Base-by-base conservation (phyloP, 371 early-diverging fungal genomes). In the Rhizopus microsporus region DNA sequence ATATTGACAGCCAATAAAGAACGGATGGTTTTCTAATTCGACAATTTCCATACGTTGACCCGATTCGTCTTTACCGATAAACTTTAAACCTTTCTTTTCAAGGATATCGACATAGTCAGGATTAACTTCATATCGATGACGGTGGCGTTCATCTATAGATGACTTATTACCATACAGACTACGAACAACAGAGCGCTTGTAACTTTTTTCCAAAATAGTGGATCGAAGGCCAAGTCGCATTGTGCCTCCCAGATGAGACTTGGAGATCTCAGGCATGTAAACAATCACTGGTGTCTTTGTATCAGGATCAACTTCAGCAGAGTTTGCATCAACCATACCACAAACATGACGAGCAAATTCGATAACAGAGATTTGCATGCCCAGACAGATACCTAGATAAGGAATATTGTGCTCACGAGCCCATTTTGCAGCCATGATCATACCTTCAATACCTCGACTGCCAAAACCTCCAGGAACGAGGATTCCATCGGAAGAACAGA, bases 401-500 rank as follows among this genome's bases (percentile, higher is more conserved):
- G 99, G 99, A 38, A 98, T 78, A 64, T 93, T 92, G 79, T 97
- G 92, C 74, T 96, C 95, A 71, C 99, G 93, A 17, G 99, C 99
- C 93, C 95, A 98, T 65, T 94, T 91, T 60, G 92, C 92, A n/a
- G 98, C 99, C 38, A 85, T 70, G 42, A 99, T 86, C 91, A 94
- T 99, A 64, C 99, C 98, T 70, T 98, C 99, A 39, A 91, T 88
- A 62, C 99, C 99, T 69, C 98, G 94, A 54, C 78, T 78, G 50
- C 99, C 99, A 73, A 99, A 99, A 34, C 99, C 99, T 66, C 99
- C 99, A 16, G 99, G 99, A 23, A 99, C 94, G n/a, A 99, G 78
- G 52, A 99, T 92, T 56, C 99, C 99, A 71, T 96, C 77, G 34
- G 95, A 91, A 17, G 88, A 82, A 75, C 92, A 90, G 47, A 98